These are phyloP conservation scores for Boechera retrofracta DNA, from an alignment of 345 rosid species.

Conservation along the genomic window DNA sequence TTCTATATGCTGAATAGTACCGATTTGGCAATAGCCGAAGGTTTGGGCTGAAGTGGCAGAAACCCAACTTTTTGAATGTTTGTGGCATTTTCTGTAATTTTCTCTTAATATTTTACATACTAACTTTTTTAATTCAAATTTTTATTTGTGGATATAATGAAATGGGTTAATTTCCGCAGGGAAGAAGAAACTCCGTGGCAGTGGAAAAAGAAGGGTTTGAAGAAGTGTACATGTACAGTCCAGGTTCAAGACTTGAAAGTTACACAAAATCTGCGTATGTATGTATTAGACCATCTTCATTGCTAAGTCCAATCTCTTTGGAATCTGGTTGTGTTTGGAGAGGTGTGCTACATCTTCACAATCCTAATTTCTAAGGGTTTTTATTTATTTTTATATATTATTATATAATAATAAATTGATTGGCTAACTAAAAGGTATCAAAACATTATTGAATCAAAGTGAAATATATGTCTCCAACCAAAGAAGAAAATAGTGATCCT, in stretches of 20 bases:
- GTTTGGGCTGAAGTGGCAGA: no score
- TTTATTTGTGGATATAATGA: conserved; percentile 15
- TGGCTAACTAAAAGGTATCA: neutral
- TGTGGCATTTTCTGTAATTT: no score
- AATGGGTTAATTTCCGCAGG: conserved; percentile 47
- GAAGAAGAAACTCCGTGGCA: conserved; percentile 80
- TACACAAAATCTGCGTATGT: conserved; percentile 75
- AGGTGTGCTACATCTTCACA: conserved; percentile 68
- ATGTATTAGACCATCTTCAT: conserved; percentile 69
- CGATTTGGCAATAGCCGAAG: no score
- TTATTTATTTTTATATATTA: no score
- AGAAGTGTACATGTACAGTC: conserved; percentile 81
- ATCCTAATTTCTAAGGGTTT: conserved; percentile 62
- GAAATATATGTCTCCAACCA: no score
- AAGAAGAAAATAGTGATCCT: no score
- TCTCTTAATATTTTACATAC: no score
- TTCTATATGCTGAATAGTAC: no score
- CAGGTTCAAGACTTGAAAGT: conserved; percentile 72
- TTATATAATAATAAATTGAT: neutral
- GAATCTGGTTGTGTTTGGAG: conserved; percentile 71
- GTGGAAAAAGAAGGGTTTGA: conserved; percentile 72
- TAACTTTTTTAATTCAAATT: neutral
- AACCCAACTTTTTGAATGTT: no score
- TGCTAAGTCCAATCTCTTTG: conserved; percentile 62
- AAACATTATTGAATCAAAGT: neutral